A percentile compares a stretch with the other conserved stretches of the same genome.
Conservation (phyloP, 495 filamentous ascomycete genomes). For the Astrothelium subdiscretum region DNA sequence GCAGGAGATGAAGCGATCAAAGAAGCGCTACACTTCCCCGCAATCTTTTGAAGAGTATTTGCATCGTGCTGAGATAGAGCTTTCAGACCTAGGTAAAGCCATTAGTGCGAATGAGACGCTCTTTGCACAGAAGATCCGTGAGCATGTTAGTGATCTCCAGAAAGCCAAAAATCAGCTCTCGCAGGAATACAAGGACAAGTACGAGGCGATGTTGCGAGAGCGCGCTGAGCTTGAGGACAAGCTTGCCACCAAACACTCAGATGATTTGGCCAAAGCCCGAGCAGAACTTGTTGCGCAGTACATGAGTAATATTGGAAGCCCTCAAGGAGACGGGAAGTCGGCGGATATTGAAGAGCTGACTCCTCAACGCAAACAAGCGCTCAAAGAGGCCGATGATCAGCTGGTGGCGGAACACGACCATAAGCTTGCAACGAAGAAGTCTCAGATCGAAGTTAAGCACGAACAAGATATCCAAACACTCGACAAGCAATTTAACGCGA, state of each 20-base stretch:
- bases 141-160: constrained; percentile 20
- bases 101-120: constrained; percentile 19
- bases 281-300: constrained; percentile 13
- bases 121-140: constrained; percentile 20
- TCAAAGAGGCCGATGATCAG: constrained; percentile 13
- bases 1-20: background rate
- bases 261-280: constrained; percentile 12
- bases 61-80: constrained; percentile 14
- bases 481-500: constrained; percentile 15
- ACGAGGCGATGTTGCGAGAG: constrained; percentile 11
- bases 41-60: constrained; percentile 21
- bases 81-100: constrained; percentile 18
- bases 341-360: constrained; percentile 9
- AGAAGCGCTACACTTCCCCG: background rate
- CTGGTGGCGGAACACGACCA: constrained; percentile 17
- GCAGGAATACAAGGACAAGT: constrained; percentile 15
- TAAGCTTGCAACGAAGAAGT: constrained; percentile 15
- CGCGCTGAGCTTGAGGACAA: constrained; percentile 12
- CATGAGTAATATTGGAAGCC: background rate
- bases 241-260: constrained; percentile 7
- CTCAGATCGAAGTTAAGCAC: constrained; percentile 18
- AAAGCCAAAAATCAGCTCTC: constrained; percentile 17
- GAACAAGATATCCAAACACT: constrained; percentile 16
- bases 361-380: constrained; percentile 9
- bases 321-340: constrained; percentile 1